Evolutionary conservation across 2,329 filamentous ascomycete genomes (phyloP).

Genomic region (Phialophora expanda): DNA sequence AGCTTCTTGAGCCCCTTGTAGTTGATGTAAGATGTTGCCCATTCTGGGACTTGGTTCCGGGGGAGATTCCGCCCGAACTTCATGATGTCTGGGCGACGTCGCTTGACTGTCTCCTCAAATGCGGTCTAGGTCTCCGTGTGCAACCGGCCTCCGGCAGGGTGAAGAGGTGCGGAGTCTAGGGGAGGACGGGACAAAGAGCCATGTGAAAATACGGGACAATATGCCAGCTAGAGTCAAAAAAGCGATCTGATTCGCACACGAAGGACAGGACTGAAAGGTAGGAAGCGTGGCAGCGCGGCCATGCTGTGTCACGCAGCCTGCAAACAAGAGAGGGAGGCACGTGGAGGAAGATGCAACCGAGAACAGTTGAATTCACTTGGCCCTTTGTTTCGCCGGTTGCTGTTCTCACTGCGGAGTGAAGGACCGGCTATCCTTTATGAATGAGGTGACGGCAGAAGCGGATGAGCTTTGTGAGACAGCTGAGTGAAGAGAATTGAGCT

Average conservation of each 20-base stretch:
- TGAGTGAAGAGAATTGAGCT: conserved; percentile 5
- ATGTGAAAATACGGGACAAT: conserved; percentile 8
- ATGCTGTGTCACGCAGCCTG: conserved; percentile 22
- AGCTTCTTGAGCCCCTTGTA: conserved; percentile 79
- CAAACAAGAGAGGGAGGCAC: conserved; percentile 12
- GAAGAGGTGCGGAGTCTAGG: conserved; percentile 10
- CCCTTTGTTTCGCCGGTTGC: conserved; percentile 8
- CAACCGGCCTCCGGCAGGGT: conserved; percentile 4
- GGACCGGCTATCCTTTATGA: conserved; percentile 10
- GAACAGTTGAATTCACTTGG: not conserved
- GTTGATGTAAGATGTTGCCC: conserved; percentile 57
- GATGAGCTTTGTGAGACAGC: conserved; percentile 10
- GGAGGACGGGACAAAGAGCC: conserved; percentile 3
- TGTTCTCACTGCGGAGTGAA: conserved; percentile 17
- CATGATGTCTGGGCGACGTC: conserved; percentile 45
- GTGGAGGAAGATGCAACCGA: conserved; percentile 8
- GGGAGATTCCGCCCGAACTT: conserved; percentile 58
- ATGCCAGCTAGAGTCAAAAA: conserved; percentile 23
- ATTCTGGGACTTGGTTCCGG: conserved; percentile 58
- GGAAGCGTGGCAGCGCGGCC: conserved; percentile 28
- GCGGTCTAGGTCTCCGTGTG: not conserved
- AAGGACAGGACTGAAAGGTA: conserved; percentile 34
- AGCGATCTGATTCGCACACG: conserved; percentile 36
- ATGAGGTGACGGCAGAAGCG: not conserved
- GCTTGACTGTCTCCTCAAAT: not conserved